phyloP scores from a whole-genome alignment of 2,329 filamentous ascomycete genomes.

The Hirsutella rhossiliensis region DNA sequence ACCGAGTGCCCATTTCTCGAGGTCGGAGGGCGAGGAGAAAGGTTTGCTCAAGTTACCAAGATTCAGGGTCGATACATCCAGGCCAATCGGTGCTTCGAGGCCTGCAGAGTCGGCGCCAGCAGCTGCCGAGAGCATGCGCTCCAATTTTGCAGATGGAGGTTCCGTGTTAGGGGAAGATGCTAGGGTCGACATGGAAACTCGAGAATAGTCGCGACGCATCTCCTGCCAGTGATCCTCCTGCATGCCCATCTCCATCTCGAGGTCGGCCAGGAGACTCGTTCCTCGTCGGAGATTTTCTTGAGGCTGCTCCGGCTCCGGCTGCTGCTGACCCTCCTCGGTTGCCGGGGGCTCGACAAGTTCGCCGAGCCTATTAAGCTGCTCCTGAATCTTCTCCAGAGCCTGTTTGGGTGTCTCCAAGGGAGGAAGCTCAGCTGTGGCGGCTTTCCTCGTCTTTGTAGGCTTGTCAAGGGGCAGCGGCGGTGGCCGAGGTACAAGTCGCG shows the following conservation, averaged over 20 bases:
- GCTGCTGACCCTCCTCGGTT: background rate
- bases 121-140: background rate
- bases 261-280: constrained; percentile 39
- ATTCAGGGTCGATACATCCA: too few relatives aligned
- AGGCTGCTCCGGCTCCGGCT: background rate
- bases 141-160: background rate
- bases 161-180: constrained; percentile 12
- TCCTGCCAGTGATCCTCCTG: constrained; percentile 49
- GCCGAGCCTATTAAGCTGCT: constrained; percentile 38
- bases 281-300: constrained; percentile 17
- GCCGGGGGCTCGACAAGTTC: constrained; percentile 10
- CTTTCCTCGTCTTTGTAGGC: constrained; percentile 27
- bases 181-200: constrained; percentile 38
- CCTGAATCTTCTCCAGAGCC: constrained; percentile 36
- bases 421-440: constrained; percentile 36
- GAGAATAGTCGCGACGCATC: constrained; percentile 39
- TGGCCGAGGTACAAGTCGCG: constrained; percentile 43
- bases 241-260: constrained; percentile 49
- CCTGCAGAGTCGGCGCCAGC: background rate
- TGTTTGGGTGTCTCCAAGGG: constrained; percentile 39
- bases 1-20: too few relatives aligned
- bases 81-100: background rate
- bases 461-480: constrained; percentile 39
- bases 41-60: too few relatives aligned
- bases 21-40: too few relatives aligned